Evolutionary conservation across 179 eudicot genomes (phyloP).

Genomic region (Silene coronaria): DNA sequence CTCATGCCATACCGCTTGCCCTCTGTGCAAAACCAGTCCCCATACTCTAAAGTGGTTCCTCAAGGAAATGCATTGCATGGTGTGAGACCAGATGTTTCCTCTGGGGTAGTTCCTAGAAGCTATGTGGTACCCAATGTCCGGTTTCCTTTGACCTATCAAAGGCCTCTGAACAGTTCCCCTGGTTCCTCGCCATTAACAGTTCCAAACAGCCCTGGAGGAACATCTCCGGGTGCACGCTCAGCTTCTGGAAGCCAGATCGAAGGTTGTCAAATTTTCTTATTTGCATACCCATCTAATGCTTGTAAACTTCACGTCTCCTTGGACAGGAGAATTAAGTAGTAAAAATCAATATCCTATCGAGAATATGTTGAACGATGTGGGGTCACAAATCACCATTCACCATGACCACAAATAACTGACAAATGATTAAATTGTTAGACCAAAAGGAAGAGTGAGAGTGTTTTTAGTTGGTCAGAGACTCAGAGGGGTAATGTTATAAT

Average conservation of each 20-base stretch:
- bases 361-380: neutral
- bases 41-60: constrained; percentile 46
- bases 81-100: constrained; percentile 47
- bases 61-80: constrained; percentile 64
- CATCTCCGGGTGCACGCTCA: constrained; percentile 66
- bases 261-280: constrained; percentile 42
- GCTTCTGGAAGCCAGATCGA: constrained; percentile 68
- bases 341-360: neutral
- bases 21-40: constrained; percentile 57
- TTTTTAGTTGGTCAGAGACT: too few relatives aligned
- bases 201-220: constrained; percentile 53
- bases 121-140: constrained; percentile 58
- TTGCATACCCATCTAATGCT: neutral
- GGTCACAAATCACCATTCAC: neutral
- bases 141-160: constrained; percentile 60
- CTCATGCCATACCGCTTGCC: constrained; percentile 74
- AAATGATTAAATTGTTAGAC: too few relatives aligned
- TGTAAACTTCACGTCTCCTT: neutral
- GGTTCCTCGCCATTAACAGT: constrained; percentile 44
- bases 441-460: too few relatives aligned
- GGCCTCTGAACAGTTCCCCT: constrained; percentile 52
- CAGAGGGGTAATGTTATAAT: too few relatives aligned
- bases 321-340: neutral
- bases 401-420: neutral
- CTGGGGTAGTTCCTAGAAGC: constrained; percentile 56